phyloP scores from a whole-genome alignment of 2,329 filamentous ascomycete species.

The Colletotrichum sidae region DNA sequence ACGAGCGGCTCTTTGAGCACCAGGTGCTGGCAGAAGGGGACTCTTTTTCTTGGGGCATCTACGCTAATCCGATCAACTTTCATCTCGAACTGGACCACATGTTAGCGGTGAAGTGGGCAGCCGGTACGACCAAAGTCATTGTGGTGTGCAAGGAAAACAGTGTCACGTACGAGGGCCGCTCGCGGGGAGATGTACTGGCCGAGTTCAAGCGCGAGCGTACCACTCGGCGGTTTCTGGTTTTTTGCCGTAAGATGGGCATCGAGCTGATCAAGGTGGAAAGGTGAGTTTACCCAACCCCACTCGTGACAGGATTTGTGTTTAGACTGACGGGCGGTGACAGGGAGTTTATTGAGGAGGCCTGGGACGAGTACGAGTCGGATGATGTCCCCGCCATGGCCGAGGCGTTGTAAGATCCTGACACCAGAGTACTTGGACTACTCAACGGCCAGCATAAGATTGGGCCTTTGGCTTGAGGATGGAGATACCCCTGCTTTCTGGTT shows the following conservation, averaged over 20 bases:
- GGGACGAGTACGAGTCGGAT: conserved; percentile 42
- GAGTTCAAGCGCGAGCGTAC: conserved; percentile 65
- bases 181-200: conserved; percentile 60
- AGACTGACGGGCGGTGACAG: conserved; percentile 30
- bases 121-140: conserved; percentile 56
- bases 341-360: conserved; percentile 55
- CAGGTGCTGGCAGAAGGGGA: conserved; percentile 61
- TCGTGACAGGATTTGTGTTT: too few relatives aligned
- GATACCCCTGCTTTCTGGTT: background rate
- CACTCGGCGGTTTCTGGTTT: conserved; percentile 62
- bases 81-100: conserved; percentile 60
- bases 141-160: conserved; percentile 46
- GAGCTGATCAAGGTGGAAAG: conserved; percentile 50
- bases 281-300: conserved; percentile 49
- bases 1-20: conserved; percentile 60
- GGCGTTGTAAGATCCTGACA: conserved; percentile 17
- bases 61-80: conserved; percentile 63
- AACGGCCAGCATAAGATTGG: background rate
- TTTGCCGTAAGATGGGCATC: conserved; percentile 58
- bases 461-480: background rate
- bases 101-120: conserved; percentile 57
- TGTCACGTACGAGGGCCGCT: conserved; percentile 47
- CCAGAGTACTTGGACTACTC: background rate
- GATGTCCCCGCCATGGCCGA: conserved; percentile 33
- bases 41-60: conserved; percentile 60